Conservation (phyloP, 495 filamentous ascomycete genomes). For the Evernia prunastri region DNA sequence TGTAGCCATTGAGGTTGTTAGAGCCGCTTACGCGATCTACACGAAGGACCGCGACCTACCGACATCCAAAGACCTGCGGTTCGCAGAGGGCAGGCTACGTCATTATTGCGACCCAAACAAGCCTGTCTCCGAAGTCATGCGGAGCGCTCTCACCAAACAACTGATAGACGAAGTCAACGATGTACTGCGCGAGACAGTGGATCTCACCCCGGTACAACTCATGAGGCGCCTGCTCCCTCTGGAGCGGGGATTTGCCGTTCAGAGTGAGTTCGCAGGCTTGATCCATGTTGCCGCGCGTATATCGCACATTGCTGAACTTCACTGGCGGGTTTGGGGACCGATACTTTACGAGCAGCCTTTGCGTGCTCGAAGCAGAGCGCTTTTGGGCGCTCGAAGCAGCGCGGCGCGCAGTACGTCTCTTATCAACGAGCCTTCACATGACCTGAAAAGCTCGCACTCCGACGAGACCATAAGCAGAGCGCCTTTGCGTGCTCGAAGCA, state of each 20-base stretch:
- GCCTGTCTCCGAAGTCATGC: background rate
- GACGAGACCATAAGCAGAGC: background rate
- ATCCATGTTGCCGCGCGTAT: conserved; percentile 60
- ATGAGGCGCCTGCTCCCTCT: conserved; percentile 10
- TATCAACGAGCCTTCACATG: background rate
- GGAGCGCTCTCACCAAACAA: background rate
- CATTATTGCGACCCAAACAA: conserved; percentile 3
- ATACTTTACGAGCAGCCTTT: conserved; percentile 47
- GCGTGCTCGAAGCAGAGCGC: background rate
- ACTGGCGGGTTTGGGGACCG: conserved; percentile 83
- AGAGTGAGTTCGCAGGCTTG: conserved; percentile 3
- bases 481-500: too few species aligned
- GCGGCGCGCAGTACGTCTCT: background rate
- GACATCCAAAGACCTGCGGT: background rate
- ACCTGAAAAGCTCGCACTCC: background rate
- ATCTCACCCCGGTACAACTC: conserved; percentile 17
- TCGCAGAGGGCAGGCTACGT: conserved; percentile 4
- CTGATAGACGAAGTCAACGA: conserved; percentile 5
- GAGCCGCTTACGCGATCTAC: conserved; percentile 15
- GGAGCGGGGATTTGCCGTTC: background rate
- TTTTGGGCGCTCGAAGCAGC: background rate
- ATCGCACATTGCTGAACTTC: conserved; percentile 71
- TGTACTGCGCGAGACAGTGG: conserved; percentile 7
- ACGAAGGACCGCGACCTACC: conserved; percentile 6
- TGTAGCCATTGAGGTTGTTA: conserved; percentile 21